Evolutionary conservation across 352 stramenopile species (phyloP), one percentile per base, ranked within the genome.

Genomic region (Pythium guiyangense): DNA sequence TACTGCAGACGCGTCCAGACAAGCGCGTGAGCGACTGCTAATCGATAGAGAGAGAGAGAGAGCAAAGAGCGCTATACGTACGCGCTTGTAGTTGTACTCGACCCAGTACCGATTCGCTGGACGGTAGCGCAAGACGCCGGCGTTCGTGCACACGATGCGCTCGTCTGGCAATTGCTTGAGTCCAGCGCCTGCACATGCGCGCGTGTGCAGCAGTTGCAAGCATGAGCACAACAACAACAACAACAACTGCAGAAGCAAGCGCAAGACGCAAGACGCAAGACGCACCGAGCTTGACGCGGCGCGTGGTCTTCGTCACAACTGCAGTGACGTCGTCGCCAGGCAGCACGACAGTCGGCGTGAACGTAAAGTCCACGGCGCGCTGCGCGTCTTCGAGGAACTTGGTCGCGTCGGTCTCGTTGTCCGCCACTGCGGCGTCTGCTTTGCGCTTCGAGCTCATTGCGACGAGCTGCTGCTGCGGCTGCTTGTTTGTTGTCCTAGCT

Each of bases 21-120:
- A n/a, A 48, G 17, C 8, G 20, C 43, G 43, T 22, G 43, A 48
- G 20, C 18, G 3, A 44, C 39, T 6, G 29, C 29, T n/a, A n/a
- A n/a, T n/a, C n/a, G n/a, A n/a, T n/a, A n/a, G n/a, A n/a, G n/a
- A n/a, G n/a, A n/a, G 35, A 20, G 61, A 25, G n/a, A 14, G 25
- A 12, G 2, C 25, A 39, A 5, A 4, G 15, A 37, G 15, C 4
- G 10, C 9, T 31, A 8, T 35, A 44, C 81, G 54, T 72, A 96
- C 86, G 39, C 86, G 70, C 52, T 92, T 92, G 70, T 92, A 71
- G 62, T 92, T 84, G 61, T 77, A 90, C n/a, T 97, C 86, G 47
- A 97, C 59, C 87, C 88, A 96, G 67, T 95, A 96, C 45, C 86
- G 79, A 59, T 97, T 96, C 37, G 88, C 73, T 45, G 83, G 84